Base-by-base conservation (phyloP, 1,284 basidiomycete species). In the Cutaneotrichosporon cutaneum region DNA sequence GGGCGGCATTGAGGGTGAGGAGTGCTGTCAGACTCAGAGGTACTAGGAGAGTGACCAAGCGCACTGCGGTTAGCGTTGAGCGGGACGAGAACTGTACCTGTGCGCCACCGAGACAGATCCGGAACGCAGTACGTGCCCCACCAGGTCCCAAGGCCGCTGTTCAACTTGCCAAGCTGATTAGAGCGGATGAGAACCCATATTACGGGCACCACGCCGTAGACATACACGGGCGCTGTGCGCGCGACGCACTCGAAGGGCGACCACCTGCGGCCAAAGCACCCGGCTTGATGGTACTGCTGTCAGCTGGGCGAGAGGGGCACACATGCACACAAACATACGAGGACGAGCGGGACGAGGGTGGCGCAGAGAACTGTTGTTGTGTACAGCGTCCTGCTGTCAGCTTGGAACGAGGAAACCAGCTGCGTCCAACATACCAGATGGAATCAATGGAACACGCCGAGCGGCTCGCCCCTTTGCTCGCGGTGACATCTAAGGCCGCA, bases 111-210 rank as follows among this genome's bases (percentile, higher is more conserved):
- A 14, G 10, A 8, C 11, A 55, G 39, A 8, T 26, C 39, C 3
- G 54, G 54, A 11, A 42, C 27, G 26, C 54, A 55, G 27, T 55
- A 55, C n/a, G 39, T 26, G 44, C 55, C 55, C 55, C 55, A 56
- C 55, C 55, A 56, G 11, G 21, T 18, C 6, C 55, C 39, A 4
- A 56, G 32, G 33, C n/a, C 52, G 6, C 47, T 22, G n/a, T 56
- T 26, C 3, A 30, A 26, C 18, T 9, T 27, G 54, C 22, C n/a
- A 1, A n/a, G 10, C 18, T 44, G 11, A 2, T 26, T 18, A 6
- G 16, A 39, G 9, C 33, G 26, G 3, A n/a, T n/a, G 13, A 44
- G 22, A 2, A 32, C 39, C 26, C 14, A 33, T 16, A 45, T 14
- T 7, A 55, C 22, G 14, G 54, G 54, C 16, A 33, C 21, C 9